phyloP scores from a whole-genome alignment of 345 rosid species.

The Linum lewisii region DNA sequence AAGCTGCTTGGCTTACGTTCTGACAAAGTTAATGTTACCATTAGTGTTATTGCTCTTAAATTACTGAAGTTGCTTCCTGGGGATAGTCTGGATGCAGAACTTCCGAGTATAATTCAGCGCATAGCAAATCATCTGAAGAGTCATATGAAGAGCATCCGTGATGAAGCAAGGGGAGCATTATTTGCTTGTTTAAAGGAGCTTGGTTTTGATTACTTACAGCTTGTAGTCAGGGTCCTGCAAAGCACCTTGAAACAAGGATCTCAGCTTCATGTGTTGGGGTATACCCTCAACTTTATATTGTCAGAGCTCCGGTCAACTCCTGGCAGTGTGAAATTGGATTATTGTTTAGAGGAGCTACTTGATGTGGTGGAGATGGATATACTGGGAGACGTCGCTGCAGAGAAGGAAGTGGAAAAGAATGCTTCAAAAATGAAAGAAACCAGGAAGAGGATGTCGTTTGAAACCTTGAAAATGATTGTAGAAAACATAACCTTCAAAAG shows the following conservation, averaged over 20 bases:
- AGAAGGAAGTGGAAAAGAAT: constrained; percentile 79
- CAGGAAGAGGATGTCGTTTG: constrained; percentile 53
- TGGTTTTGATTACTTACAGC: constrained; percentile 69
- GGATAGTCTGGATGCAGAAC: constrained; percentile 62
- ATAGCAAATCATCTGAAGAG: constrained; percentile 61
- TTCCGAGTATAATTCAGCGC: constrained; percentile 64
- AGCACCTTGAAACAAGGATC: constrained; percentile 71
- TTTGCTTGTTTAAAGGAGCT: constrained; percentile 86
- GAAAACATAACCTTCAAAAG: too few species aligned
- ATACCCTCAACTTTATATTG: constrained; percentile 48
- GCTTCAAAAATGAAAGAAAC: constrained; percentile 92
- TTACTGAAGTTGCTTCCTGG: constrained; percentile 78
- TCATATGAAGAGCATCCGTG: constrained; percentile 53
- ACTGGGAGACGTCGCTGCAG: constrained; percentile 86
- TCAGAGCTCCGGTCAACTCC: constrained; percentile 38
- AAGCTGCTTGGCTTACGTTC: constrained; percentile 48
- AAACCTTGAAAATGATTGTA: too few species aligned
- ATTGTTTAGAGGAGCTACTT: constrained; percentile 73
- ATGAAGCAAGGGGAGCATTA: constrained; percentile 78
- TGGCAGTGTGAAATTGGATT: constrained; percentile 53
- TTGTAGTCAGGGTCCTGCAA: constrained; percentile 47
- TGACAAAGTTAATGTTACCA: constrained; percentile 55
- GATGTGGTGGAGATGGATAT: constrained; percentile 61
- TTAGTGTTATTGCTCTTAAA: constrained; percentile 66
- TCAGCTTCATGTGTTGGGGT: constrained; percentile 83